Evolutionary conservation across 179 eudicot genomes (phyloP).

Genomic region (Beta corolliflora): DNA sequence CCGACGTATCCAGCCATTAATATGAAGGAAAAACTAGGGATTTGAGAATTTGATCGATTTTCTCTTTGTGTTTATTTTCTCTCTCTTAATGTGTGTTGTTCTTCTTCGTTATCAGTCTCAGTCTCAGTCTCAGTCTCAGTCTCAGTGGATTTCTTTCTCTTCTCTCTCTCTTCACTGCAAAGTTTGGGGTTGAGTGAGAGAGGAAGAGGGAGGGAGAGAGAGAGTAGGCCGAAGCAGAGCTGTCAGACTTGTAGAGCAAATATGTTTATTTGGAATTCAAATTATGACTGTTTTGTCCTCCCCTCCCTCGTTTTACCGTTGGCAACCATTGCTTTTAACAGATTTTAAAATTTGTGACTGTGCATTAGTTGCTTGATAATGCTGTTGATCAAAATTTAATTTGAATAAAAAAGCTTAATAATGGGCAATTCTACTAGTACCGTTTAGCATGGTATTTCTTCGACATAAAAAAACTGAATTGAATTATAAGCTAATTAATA

Average conservation of each 20-base stretch:
- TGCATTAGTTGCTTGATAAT: no score
- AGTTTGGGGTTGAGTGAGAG: constrained; percentile 16
- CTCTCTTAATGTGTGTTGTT: not conserved
- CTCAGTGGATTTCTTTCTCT: not conserved
- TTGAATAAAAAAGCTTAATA: no score
- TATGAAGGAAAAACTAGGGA: not conserved
- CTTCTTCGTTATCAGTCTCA: not conserved
- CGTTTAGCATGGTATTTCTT: no score
- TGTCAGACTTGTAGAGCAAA: constrained; percentile 33
- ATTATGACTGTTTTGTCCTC: constrained; percentile 49
- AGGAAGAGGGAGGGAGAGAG: constrained; percentile 33
- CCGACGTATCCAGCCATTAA: constrained; percentile 88
- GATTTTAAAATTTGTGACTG: not conserved
- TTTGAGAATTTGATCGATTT: not conserved
- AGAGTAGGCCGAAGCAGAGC: constrained; percentile 44
- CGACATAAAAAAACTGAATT: no score
- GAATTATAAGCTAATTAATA: no score
- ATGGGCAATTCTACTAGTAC: no score
- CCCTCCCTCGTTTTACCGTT: constrained; percentile 36
- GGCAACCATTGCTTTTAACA: not conserved
- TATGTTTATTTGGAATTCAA: constrained; percentile 36
- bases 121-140: not conserved
- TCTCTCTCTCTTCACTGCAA: constrained; percentile 12
- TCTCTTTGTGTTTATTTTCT: not conserved
- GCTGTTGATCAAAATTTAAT: no score